phyloP scores from a whole-genome alignment of 1,284 basidiomycete species.

The Cutaneotrichosporon daszewskae region DNA sequence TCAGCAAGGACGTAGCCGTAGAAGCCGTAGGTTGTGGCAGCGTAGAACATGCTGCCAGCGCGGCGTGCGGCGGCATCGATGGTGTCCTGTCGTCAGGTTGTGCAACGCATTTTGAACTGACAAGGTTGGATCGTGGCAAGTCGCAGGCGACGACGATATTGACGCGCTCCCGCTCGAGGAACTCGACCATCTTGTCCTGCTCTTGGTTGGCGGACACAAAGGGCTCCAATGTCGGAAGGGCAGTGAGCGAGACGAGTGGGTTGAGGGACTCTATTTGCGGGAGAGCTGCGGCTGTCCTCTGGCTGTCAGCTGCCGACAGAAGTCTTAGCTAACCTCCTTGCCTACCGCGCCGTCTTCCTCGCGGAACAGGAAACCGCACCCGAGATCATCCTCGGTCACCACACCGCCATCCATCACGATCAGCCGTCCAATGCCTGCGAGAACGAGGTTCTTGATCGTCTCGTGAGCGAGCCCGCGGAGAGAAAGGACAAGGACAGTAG shows the following conservation, averaged over 20 bases:
- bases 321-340: slow-evolving; percentile 57
- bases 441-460: slow-evolving; percentile 79
- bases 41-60: slow-evolving; percentile 72
- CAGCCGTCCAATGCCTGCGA: slow-evolving; percentile 56
- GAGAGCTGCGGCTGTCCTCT: slow-evolving; percentile 80
- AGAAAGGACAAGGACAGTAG: slow-evolving; percentile 78
- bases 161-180: slow-evolving; percentile 56
- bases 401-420: slow-evolving; percentile 54
- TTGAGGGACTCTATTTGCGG: slow-evolving; percentile 81
- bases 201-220: slow-evolving; percentile 47
- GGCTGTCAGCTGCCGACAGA: slow-evolving; percentile 15
- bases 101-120: slow-evolving; percentile 49
- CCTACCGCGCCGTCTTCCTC: slow-evolving; percentile 76
- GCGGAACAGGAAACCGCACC: slow-evolving; percentile 87
- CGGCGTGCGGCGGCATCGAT: slow-evolving; percentile 72
- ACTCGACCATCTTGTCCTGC: slow-evolving; percentile 54
- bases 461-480: slow-evolving; percentile 88
- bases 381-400: slow-evolving; percentile 66
- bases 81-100: slow-evolving; percentile 54
- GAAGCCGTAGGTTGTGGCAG: slow-evolving; percentile 82
- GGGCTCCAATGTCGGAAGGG: slow-evolving; percentile 53
- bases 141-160: slow-evolving; percentile 83
- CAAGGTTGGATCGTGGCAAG: slow-evolving; percentile 60
- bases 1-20: slow-evolving; percentile 93
- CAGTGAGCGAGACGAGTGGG: slow-evolving; percentile 77